Evolutionary conservation across 2,329 filamentous ascomycete species (phyloP), one percentile per base, ranked within the genome.

Genomic region (Tolypocladium paradoxum): DNA sequence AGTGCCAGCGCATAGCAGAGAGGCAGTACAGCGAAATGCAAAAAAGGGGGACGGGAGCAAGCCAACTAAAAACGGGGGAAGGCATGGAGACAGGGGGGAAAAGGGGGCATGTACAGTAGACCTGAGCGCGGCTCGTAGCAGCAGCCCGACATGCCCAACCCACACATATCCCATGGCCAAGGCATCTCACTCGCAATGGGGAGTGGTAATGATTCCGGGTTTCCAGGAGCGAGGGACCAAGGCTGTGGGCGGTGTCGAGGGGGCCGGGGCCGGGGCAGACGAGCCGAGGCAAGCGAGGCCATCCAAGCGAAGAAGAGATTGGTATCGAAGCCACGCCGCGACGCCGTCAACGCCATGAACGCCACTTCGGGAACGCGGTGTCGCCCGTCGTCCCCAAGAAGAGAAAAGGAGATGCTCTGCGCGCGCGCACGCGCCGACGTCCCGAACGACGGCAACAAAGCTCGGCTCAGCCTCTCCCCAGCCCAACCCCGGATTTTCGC

Each of bases 311-410:
- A 49, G 54, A 52, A 35, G 43, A 56, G 43, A 45, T 54, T 66
- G 61, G 64, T 67, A 67, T 67, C 62, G 58, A 65, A 62, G 57
- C 52, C 58, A 58, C 54, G 54, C 54, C 54, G 55, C 53, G 58
- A 68, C 64, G 60, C 64, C 64, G 53, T 62, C 57, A 61, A 66
- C 62, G 57, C 60, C 59, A 50, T 58, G 50, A 67, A 66, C 62
- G 59, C 65, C 65, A 56, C 58, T 53, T 55, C 50, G 54, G 56
- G 57, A n/a, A 52, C 48, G 35, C 43, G 43, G 43, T 4, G 4
- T 31, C 24, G 43, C 43, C 43, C 43, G 43, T 29, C 43, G 43
- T 46, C 43, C 43, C 43, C 43, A 38, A 46, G 45, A 56, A 54
- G 40, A 52, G 38, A 53, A 49, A 48, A 52, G 40, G 46, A 27